Evolutionary conservation across 306 rosid genomes (phyloP).

Genomic region (Lathyrus tuberosus): DNA sequence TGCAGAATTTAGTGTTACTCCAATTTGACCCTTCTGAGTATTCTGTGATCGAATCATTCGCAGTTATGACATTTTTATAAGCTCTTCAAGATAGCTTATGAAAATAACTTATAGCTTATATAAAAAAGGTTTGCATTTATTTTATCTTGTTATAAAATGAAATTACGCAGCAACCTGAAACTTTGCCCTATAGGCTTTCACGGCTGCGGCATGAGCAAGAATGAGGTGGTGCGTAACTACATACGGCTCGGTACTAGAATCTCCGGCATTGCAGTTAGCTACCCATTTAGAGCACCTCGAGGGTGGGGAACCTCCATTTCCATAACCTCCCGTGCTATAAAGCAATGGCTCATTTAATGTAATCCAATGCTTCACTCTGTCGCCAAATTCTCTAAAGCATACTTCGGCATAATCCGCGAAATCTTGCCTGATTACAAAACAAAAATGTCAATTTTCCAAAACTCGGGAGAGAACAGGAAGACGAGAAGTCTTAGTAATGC

Average conservation of each 20-base stretch:
- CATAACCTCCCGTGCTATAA: constrained; percentile 44
- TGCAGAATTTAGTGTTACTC: constrained; percentile 52
- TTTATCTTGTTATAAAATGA: not conserved
- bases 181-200: constrained; percentile 50
- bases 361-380: constrained; percentile 73
- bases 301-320: constrained; percentile 54
- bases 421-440: constrained; percentile 48
- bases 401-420: constrained; percentile 59
- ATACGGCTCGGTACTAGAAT: constrained; percentile 62
- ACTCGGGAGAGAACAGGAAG: not conserved
- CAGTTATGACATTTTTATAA: not conserved
- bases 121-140: not conserved
- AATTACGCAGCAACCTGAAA: constrained; percentile 46
- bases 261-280: constrained; percentile 52
- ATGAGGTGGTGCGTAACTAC: constrained; percentile 53
- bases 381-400: constrained; percentile 70
- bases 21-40: constrained; percentile 64
- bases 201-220: constrained; percentile 71
- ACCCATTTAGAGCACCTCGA: constrained; percentile 55
- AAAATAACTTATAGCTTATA: not conserved
- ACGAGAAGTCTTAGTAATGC: not conserved
- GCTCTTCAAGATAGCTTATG: not conserved
- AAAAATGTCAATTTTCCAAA: constrained; percentile 11
- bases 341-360: constrained; percentile 67
- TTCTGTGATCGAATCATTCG: constrained; percentile 37